Evolutionary conservation across 2,329 filamentous ascomycete genomes (phyloP), one percentile per base, ranked within the genome.

Genomic region (Hymenoscyphus albidus): DNA sequence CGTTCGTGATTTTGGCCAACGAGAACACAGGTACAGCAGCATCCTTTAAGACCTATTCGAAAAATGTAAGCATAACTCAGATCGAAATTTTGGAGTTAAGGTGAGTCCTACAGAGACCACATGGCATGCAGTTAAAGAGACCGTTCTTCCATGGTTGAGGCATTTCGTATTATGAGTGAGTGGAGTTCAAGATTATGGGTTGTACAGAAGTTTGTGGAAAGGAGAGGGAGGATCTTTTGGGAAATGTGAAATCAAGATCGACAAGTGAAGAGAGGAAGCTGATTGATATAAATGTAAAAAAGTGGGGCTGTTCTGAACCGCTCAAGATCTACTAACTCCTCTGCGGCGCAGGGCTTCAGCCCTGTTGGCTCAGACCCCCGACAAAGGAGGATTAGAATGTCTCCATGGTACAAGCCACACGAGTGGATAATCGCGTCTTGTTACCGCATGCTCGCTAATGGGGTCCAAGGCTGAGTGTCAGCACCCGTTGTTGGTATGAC

Each of bases 11-110:
- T 65, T 22, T 60, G 48, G 6, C 64, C 64, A 38, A 63, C 39
- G 18, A 62, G 57, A 13, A 65, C 56, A 13, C 64, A 65, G 32
- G 64, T n/a, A 60, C 64, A 65, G 61, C 18, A 65, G 7, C n/a
- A 22, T 35, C 40, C 35, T 58, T 65, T 65, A 3, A 65, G 38
- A 40, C 64, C 64, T 65, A 22, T 12, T 42, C 5, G 35, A 18
- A 42, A 2, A 57, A 27, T 27, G 16, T 40, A 32, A 48, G 35
- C 54, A 2, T 10, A 27, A 27, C 27, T 27, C 27, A 27, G 5
- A 38, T 9, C 14, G 18, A n/a, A 48, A 14, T 5, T 10, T n/a
- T 14, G 27, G 13, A 39, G 44, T 2, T 31, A 61, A 27, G 10
- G 12, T 55, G 27, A 12, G 13, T 60, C 63, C 42, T 57, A 62